Evolutionary conservation across 2,329 filamentous ascomycete genomes (phyloP).

Genomic region (Fusarium pseudoanthophilum): DNA sequence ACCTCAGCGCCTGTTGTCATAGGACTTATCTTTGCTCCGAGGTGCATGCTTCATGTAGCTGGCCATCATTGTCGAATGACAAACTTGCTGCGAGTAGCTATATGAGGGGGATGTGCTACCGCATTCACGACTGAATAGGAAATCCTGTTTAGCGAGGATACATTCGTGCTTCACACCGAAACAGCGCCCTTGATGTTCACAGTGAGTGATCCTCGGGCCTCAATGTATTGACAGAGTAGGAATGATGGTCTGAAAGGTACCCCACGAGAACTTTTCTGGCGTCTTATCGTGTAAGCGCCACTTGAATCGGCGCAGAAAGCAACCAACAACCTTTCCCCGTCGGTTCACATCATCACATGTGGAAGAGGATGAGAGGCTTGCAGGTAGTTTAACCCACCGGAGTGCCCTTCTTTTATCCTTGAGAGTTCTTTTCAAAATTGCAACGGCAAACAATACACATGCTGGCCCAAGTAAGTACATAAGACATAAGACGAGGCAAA

Average conservation of each 20-base stretch:
- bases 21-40: conserved; percentile 25
- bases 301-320: neutral
- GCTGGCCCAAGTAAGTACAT: neutral
- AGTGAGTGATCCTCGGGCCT: neutral
- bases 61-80: conserved; percentile 14
- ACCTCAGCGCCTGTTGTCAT: conserved; percentile 19
- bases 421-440: neutral
- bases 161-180: neutral
- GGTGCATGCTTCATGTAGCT: conserved; percentile 11
- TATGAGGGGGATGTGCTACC: neutral
- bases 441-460: neutral
- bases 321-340: neutral
- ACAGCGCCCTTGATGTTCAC: neutral
- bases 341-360: neutral
- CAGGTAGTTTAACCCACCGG: neutral
- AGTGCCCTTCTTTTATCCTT: neutral
- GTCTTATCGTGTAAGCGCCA: neutral
- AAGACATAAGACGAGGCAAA: neutral
- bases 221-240: too few species aligned
- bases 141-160: neutral
- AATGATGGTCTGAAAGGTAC: neutral
- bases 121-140: neutral
- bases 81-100: conserved; percentile 13
- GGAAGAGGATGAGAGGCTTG: neutral
- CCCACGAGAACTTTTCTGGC: neutral